phyloP scores from a whole-genome alignment of 192 early-diverging fungal genomes.

The Diversispora eburnea region DNA sequence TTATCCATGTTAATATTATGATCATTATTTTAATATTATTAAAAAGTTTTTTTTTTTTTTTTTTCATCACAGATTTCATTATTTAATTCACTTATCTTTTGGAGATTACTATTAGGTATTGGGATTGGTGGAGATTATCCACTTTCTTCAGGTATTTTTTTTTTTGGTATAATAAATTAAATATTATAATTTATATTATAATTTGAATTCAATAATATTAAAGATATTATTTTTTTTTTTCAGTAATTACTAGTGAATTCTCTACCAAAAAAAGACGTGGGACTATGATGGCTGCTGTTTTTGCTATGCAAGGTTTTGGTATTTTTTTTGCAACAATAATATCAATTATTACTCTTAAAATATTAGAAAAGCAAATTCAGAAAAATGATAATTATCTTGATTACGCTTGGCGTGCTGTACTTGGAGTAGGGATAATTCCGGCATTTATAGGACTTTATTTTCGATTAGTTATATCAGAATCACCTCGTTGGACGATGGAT shows the following conservation, averaged over 20 bases:
- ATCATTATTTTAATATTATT: too few relatives aligned
- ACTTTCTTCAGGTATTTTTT: constrained; percentile 63
- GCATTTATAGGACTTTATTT: constrained; percentile 76
- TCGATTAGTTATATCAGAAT: constrained; percentile 78
- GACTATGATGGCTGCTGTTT: constrained; percentile 77
- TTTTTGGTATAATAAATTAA: background rate
- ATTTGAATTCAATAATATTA: background rate
- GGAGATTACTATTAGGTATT: constrained; percentile 87
- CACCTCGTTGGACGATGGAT: constrained; percentile 70
- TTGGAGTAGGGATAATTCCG: constrained; percentile 79
- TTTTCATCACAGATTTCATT: too few relatives aligned
- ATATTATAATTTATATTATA: background rate
- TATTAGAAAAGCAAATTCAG: constrained; percentile 64
- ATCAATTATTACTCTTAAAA: constrained; percentile 60
- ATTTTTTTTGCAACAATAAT: constrained; percentile 74
- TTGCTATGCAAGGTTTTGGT: constrained; percentile 91
- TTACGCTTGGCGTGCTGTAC: constrained; percentile 82
- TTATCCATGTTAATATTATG: too few relatives aligned
- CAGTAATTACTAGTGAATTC: constrained; percentile 87
- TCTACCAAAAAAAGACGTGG: constrained; percentile 74
- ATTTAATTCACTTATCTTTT: constrained; percentile 59
- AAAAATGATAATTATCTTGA: constrained; percentile 66
- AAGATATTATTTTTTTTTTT: constrained; percentile 48
- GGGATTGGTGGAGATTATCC: constrained; percentile 97
- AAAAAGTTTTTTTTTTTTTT: too few relatives aligned